A percentile compares a stretch with the other conserved stretches of the same genome.
Conservation (phyloP, 352 stramenopile genomes). For the Phytophthora cactorum region DNA sequence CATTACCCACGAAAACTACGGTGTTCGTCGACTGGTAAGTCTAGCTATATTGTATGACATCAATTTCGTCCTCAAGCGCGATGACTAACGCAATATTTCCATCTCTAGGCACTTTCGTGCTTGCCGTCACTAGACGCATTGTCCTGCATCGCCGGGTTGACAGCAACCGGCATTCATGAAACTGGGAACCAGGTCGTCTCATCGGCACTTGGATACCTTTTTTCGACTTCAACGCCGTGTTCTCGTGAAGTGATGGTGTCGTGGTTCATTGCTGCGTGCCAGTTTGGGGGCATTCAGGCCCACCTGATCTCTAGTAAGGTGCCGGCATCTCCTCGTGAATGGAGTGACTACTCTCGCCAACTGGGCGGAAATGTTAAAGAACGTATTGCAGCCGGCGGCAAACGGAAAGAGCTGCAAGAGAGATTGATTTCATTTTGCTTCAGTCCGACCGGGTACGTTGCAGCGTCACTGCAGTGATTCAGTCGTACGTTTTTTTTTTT, state of each 20-base stretch:
- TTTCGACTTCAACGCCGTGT: slow-evolving; percentile 19
- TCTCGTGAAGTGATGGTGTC: slow-evolving; percentile 27
- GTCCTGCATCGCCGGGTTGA: slow-evolving; percentile 27
- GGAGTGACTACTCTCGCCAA: slow-evolving; percentile 9
- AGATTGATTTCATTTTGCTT: slow-evolving; percentile 39
- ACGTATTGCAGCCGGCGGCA: background rate
- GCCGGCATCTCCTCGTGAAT: slow-evolving; percentile 20
- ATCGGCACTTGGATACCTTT: slow-evolving; percentile 34
- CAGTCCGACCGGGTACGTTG: slow-evolving; percentile 38
- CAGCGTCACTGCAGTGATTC: background rate
- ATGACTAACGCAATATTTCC: background rate
- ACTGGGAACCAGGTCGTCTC: slow-evolving; percentile 5
- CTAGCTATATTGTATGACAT: background rate
- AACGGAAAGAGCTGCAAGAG: slow-evolving; percentile 31
- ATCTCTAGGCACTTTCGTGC: slow-evolving; percentile 37
- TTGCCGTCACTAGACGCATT: slow-evolving; percentile 32
- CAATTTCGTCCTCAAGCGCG: background rate
- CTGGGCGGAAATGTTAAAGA: background rate
- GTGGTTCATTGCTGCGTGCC: slow-evolving; percentile 43
- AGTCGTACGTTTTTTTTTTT: background rate
- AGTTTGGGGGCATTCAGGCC: slow-evolving; percentile 18
- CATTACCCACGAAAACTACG: slow-evolving; percentile 23
- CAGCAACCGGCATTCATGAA: background rate
- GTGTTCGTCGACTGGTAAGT: slow-evolving; percentile 27
- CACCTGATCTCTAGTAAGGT: slow-evolving; percentile 1